These are phyloP conservation scores for Hygrocybe coccinea DNA, from an alignment of 768 basidiomycete species.

Conservation along the genomic window DNA sequence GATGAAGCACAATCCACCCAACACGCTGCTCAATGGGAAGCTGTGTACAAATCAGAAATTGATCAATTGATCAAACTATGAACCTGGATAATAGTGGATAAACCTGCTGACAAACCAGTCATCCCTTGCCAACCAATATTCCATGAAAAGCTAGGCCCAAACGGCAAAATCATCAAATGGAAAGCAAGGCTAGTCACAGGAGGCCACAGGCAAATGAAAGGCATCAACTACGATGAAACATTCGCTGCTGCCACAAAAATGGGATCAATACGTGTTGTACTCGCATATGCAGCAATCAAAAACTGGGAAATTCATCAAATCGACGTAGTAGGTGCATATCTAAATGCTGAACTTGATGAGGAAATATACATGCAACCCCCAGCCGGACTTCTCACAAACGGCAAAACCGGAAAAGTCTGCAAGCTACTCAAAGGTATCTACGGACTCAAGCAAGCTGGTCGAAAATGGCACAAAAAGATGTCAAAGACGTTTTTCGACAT, in stretches of 20 bases:
- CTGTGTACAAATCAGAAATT: neutral
- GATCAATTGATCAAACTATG: neutral
- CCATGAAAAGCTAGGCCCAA: neutral
- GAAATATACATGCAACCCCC: constrained; percentile 34
- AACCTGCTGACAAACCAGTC: neutral
- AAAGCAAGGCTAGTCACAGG: constrained; percentile 34
- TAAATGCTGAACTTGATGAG: constrained; percentile 18
- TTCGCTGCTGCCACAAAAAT: constrained; percentile 16
- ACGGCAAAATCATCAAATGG: constrained; percentile 15
- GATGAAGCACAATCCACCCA: neutral
- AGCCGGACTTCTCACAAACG: constrained; percentile 7
- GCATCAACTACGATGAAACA: constrained; percentile 29
- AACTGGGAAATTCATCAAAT: constrained; percentile 13
- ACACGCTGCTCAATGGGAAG: neutral
- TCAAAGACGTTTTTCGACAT: constrained; percentile 6
- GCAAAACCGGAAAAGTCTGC: constrained; percentile 8
- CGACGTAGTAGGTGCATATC: constrained; percentile 26
- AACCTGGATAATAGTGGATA: neutral
- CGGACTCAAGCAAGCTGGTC: constrained; percentile 13
- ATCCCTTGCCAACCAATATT: neutral
- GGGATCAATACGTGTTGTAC: constrained; percentile 10
- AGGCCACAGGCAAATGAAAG: constrained; percentile 30
- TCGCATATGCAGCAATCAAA: constrained; percentile 19
- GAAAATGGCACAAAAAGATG: constrained; percentile 12
- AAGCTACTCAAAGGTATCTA: constrained; percentile 8